These are phyloP conservation scores for Tylopilus cervinicoccineus DNA, from an alignment of 768 basidiomycete species.

Conservation along the genomic window DNA sequence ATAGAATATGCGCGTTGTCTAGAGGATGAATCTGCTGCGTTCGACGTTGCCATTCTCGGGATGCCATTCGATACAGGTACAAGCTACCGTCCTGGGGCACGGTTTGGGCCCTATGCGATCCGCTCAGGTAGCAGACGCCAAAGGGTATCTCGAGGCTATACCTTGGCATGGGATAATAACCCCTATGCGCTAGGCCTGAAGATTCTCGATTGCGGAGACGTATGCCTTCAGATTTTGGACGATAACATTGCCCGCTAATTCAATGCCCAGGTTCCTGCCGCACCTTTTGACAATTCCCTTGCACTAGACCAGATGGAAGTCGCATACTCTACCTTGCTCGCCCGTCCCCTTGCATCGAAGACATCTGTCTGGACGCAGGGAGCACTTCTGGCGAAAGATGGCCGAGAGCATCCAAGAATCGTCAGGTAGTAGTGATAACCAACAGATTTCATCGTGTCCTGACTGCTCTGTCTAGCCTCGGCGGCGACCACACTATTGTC, in stretches of 20 bases:
- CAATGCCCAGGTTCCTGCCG: constrained; percentile 58
- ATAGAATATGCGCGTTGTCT: constrained; percentile 50
- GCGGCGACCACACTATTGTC: constrained; percentile 88
- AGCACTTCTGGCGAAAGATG: constrained; percentile 48
- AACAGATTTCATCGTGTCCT: not conserved
- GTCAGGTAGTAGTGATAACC: constrained; percentile 42
- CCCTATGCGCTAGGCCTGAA: constrained; percentile 56
- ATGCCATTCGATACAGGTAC: constrained; percentile 77
- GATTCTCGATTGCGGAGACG: constrained; percentile 84
- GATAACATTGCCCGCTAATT: not conserved
- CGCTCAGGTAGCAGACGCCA: constrained; percentile 75
- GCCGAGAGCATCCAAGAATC: constrained; percentile 67
- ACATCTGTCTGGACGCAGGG: constrained; percentile 22
- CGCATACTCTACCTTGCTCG: constrained; percentile 73
- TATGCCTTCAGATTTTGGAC: constrained; percentile 23
- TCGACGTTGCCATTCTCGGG: constrained; percentile 72
- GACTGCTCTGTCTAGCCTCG: constrained; percentile 36
- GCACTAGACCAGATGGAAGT: constrained; percentile 86
- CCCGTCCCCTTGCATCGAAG: constrained; percentile 41
- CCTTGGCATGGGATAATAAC: constrained; percentile 66
- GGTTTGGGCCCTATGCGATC: constrained; percentile 86
- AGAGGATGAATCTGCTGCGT: constrained; percentile 17
- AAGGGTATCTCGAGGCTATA: constrained; percentile 56
- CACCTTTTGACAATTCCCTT: constrained; percentile 76
- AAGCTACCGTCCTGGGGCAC: constrained; percentile 57